Evolutionary conservation across 129 eudicot genomes (phyloP).

Genomic region (Artemisia tridentata): DNA sequence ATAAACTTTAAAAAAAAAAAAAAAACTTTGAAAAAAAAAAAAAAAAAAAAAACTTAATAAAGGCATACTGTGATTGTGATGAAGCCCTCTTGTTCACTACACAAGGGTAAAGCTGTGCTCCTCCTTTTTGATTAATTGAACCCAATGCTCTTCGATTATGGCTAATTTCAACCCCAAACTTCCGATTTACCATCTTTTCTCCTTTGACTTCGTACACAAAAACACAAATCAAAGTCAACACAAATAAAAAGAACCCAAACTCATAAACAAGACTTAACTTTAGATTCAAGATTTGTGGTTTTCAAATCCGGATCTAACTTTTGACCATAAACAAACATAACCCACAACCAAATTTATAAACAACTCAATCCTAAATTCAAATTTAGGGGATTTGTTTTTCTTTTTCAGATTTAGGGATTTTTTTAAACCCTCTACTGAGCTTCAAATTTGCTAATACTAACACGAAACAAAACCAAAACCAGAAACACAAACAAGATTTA

Average conservation of each 20-base stretch:
- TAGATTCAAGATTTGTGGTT: constrained; percentile 23
- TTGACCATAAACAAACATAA: neutral
- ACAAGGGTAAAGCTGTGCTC: too few relatives aligned
- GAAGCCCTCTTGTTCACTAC: too few relatives aligned
- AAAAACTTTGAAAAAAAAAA: neutral
- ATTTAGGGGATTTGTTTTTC: too few relatives aligned
- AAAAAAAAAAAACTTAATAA: neutral
- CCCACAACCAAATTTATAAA: too few relatives aligned
- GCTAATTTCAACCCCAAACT: constrained; percentile 17
- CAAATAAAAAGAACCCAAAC: neutral
- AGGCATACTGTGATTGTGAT: too few relatives aligned
- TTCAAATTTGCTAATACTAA: neutral
- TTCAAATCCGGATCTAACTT: constrained; percentile 19
- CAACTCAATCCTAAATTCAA: too few relatives aligned
- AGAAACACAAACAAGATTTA: too few relatives aligned
- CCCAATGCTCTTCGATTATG: neutral
- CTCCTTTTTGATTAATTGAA: too few relatives aligned
- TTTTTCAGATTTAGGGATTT: too few relatives aligned
- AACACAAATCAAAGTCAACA: constrained; percentile 2
- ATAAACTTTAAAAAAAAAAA: neutral
- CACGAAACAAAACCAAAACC: too few relatives aligned
- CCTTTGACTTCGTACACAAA: constrained; percentile 3
- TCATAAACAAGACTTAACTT: neutral
- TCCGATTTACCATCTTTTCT: neutral
- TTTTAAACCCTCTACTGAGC: too few relatives aligned